phyloP scores from a whole-genome alignment of 106 monocot species.

The Chionographis japonica region DNA sequence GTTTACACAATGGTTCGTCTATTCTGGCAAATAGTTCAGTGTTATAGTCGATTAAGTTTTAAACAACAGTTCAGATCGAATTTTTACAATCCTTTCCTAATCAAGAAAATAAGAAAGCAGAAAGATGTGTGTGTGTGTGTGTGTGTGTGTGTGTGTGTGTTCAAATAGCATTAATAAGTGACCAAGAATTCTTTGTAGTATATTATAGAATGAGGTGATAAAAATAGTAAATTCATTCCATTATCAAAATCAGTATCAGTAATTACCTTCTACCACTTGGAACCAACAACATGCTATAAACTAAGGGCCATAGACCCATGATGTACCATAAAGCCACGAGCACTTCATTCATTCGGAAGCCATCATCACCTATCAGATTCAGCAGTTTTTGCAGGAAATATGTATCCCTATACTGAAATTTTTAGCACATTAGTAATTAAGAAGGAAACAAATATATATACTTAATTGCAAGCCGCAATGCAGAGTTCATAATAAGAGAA shows the following conservation, averaged over 20 bases:
- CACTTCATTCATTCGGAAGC: conserved; percentile 90
- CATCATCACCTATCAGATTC: conserved; percentile 83
- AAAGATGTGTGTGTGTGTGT: no score
- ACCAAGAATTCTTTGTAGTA: background rate
- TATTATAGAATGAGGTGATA: background rate
- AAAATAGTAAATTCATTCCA: background rate
- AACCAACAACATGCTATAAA: conserved; percentile 86
- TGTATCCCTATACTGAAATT: conserved; percentile 64
- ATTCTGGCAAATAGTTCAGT: no score
- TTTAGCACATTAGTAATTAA: background rate
- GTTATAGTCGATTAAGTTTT: no score
- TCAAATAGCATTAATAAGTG: no score
- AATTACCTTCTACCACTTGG: conserved; percentile 89
- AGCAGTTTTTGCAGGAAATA: conserved; percentile 89
- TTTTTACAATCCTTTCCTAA: no score
- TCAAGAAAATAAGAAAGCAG: no score
- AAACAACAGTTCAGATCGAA: no score
- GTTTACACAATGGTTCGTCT: no score
- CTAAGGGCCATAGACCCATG: conserved; percentile 87
- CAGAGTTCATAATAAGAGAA: background rate
- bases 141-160: no score
- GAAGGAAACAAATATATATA: background rate
- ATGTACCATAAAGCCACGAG: conserved; percentile 90
- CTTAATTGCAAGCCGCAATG: background rate
- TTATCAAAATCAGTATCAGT: background rate